Base-by-base conservation (phyloP, 2,329 filamentous ascomycete genomes). In the Diaporthe vexans region DNA sequence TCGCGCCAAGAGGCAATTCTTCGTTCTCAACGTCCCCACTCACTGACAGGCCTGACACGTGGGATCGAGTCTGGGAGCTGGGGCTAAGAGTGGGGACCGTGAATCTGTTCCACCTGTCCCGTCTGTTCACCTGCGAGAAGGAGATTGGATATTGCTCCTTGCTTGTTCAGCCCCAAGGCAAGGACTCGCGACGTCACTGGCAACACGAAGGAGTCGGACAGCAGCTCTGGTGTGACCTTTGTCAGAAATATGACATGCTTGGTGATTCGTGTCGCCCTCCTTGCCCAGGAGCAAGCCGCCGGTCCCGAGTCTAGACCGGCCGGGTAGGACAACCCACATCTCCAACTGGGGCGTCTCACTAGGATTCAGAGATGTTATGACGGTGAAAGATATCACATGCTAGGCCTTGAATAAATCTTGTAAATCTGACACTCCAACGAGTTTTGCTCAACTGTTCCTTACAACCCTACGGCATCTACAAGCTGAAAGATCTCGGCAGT, bases 11-110 rank as follows among this genome's bases (percentile, higher is more conserved):
- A 52, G 33, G 37, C 4, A 52, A n/a, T n/a, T 15, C 29, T 21
- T 37, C 40, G 43, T 61, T 29, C 26, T 35, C 69, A n/a, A n/a
- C 46, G 69, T 43, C 57, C 24, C 69, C 69, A 63, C 69, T 52
- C 29, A 40, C 17, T 63, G 69, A 72, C 69, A 72, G 69, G 69
- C 69, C 48, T 63, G 69, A 63, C 69, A 72, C 69, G 69, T 72
- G 69, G 69, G 57, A 33, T 54, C 19, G 40, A 21, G 35, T 63
- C 46, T 51, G 58, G 57, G 69, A 46, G 57, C 48, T 35, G 7
- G 57, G 57, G 48, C 48, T 35, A 40, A 40, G 46, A 67, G 48
- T 68, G 48, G 63, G 46, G 40, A 43, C 48, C 48, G 46, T 68
- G 63, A 65, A 51, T 43, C 46, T 48, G 43, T 67, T 52, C 61